phyloP scores from a whole-genome alignment of 345 rosid species.

The Acer negundo region DNA sequence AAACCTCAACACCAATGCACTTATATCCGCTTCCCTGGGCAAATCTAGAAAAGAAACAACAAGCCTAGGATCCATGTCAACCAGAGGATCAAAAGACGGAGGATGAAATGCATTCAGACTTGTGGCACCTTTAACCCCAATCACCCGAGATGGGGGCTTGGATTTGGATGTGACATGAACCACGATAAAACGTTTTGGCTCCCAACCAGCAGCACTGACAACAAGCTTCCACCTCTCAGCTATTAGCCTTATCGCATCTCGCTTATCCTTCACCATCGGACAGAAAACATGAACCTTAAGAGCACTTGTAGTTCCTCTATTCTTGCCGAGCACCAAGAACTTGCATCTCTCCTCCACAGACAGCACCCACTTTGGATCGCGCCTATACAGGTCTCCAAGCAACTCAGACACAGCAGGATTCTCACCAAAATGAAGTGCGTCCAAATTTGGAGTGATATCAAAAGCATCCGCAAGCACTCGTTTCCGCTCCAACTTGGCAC shows the following conservation, averaged over 20 bases:
- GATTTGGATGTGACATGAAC: slow-evolving; percentile 77
- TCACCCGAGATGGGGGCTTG: slow-evolving; percentile 71
- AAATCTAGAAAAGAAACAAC: slow-evolving; percentile 86
- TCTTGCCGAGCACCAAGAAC: slow-evolving; percentile 84
- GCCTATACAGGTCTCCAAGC: slow-evolving; percentile 77
- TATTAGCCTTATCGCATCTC: slow-evolving; percentile 78
- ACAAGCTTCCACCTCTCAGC: slow-evolving; percentile 99
- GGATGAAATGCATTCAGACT: slow-evolving; percentile 47
- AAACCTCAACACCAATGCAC: slow-evolving; percentile 77
- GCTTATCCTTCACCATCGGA: slow-evolving; percentile 90
- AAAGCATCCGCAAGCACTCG: slow-evolving; percentile 92
- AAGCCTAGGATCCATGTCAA: slow-evolving; percentile 96
- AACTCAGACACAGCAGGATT: slow-evolving; percentile 65
- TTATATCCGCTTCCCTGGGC: slow-evolving; percentile 87
- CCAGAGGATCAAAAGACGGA: slow-evolving; percentile 67
- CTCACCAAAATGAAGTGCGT: slow-evolving; percentile 91
- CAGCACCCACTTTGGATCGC: slow-evolving; percentile 91
- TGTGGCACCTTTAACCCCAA: slow-evolving; percentile 65
- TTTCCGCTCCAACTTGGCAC: slow-evolving; percentile 88
- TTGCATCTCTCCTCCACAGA: slow-evolving; percentile 95
- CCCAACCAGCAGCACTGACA: slow-evolving; percentile 80
- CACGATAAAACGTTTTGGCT: slow-evolving; percentile 87
- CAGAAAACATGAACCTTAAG: slow-evolving; percentile 90
- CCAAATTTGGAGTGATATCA: slow-evolving; percentile 77
- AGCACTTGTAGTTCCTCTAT: slow-evolving; percentile 49